A percentile compares a stretch with the other conserved stretches of the same genome.
Conservation (phyloP, 1,284 basidiomycete species). For the Ustilago nuda region DNA sequence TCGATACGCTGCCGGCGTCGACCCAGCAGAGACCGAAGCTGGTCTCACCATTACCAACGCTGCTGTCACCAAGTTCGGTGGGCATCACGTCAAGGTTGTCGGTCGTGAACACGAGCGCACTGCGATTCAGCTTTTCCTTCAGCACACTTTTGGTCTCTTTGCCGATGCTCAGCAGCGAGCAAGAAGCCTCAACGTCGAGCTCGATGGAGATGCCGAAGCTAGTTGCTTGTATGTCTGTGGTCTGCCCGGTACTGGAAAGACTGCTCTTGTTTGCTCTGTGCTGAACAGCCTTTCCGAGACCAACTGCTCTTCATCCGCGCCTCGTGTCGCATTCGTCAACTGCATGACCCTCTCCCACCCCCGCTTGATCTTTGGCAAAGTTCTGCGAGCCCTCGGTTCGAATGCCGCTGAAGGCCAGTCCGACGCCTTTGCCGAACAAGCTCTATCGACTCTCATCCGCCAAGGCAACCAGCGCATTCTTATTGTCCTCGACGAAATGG, state of each 20-base stretch:
- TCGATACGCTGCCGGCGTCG: conserved; percentile 57
- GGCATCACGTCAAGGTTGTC: conserved; percentile 58
- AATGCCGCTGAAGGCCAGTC: conserved; percentile 45
- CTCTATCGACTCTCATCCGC: conserved; percentile 33
- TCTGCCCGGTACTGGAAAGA: conserved; percentile 71
- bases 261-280: conserved; percentile 69
- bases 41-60: conserved; percentile 42
- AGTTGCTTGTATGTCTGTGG: conserved; percentile 70
- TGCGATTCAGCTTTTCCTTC: conserved; percentile 64
- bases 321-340: conserved; percentile 68
- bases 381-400: conserved; percentile 55
- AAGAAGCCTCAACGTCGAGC: conserved; percentile 34
- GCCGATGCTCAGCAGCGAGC: conserved; percentile 25
- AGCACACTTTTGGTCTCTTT: conserved; percentile 54
- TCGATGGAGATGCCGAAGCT: conserved; percentile 54
- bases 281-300: conserved; percentile 56
- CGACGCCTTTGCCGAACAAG: conserved; percentile 40
- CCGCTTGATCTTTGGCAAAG: conserved; percentile 58
- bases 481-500: conserved; percentile 71
- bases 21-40: conserved; percentile 44
- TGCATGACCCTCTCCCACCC: conserved; percentile 69
- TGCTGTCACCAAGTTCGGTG: conserved; percentile 31
- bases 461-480: conserved; percentile 54
- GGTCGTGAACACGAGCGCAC: conserved; percentile 66
- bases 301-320: conserved; percentile 5